Evolutionary conservation across 179 eudicot species (phyloP).

Genomic region (Drosera spatulata): DNA sequence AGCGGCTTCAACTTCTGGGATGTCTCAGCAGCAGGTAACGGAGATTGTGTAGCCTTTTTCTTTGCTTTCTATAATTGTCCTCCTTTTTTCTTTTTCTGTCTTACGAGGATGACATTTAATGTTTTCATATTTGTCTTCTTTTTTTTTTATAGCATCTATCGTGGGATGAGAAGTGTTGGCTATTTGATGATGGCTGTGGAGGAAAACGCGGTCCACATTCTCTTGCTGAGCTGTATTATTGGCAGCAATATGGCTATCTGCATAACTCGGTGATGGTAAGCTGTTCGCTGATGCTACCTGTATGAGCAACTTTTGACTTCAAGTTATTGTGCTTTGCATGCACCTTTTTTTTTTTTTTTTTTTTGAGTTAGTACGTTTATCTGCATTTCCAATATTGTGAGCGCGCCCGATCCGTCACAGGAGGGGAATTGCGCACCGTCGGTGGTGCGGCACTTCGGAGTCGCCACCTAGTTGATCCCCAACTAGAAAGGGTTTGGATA

Average conservation of each 20-base stretch:
- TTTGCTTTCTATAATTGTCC: background rate
- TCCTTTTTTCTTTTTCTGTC: background rate
- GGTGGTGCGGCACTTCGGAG: too few relatives aligned
- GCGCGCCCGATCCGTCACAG: too few relatives aligned
- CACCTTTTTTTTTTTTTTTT: too few relatives aligned
- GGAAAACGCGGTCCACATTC: constrained; percentile 75
- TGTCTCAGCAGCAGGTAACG: constrained; percentile 30
- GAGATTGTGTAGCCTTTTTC: background rate
- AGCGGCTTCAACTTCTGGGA: constrained; percentile 14
- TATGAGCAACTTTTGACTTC: background rate
- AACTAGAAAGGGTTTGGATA: too few relatives aligned
- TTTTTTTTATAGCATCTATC: constrained; percentile 16
- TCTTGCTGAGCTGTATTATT: constrained; percentile 71
- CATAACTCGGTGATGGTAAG: constrained; percentile 61
- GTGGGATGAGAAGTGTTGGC: constrained; percentile 69
- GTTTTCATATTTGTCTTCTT: background rate
- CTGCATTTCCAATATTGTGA: too few relatives aligned
- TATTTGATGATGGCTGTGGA: constrained; percentile 56
- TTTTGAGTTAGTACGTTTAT: too few relatives aligned
- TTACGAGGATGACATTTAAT: background rate
- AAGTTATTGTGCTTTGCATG: too few relatives aligned
- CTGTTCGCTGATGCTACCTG: background rate
- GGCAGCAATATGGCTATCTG: constrained; percentile 77
- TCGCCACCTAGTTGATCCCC: too few relatives aligned
- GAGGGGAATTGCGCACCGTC: too few relatives aligned